Base-by-base conservation (phyloP, 169 alveolate genomes). In the Eimeria tenella region DNA sequence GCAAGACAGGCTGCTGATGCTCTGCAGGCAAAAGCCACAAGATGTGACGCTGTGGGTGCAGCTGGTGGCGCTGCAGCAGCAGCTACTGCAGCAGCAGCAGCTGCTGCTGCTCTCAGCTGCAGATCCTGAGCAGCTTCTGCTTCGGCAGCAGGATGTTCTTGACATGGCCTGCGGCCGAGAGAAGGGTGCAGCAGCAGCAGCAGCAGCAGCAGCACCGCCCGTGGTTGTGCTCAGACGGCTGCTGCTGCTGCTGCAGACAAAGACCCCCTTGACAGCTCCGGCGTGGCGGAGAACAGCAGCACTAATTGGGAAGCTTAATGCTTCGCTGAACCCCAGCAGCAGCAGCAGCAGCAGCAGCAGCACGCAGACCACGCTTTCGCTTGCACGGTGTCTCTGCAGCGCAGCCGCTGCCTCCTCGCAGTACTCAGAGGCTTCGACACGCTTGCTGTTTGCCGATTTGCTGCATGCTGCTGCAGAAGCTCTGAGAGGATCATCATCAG, bases 171-270 rank as follows among this genome's bases (percentile, higher is more conserved):
- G 79, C 68, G 81, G 82, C 70, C 50, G n/a, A 49, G 63, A 68
- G 7, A 25, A 52, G 63, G 56, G 75, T 31, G 93, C 82, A 13
- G 60, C 81, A 49, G 93, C 81, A 42, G 82, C 79, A 60, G 79
- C 81, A 4, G 79, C 58, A 25, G 91, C 79, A 25, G 91, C 79
- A 60, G 77, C 82, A 23, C 93, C 68, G 70, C 60, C 93, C 7
- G 23, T 84, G 50, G 62, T 65, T 31, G 81, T 53, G 53, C 82
- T 60, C 53, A 63, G 82, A 17, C 77, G 79, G 81, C 68, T 84
- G 50, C 93, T 84, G 68, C 93, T 84, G 93, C 93, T 60, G 93
- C 93, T 8, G 93, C 93, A 65, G n/a, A 49, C 68, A 53, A 23
- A n/a, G 81, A 11, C 81, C 52, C 81, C 93, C 19, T 49, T 65